Conservation (phyloP, 2,329 filamentous ascomycete species). For the Fusarium chlamydosporum region DNA sequence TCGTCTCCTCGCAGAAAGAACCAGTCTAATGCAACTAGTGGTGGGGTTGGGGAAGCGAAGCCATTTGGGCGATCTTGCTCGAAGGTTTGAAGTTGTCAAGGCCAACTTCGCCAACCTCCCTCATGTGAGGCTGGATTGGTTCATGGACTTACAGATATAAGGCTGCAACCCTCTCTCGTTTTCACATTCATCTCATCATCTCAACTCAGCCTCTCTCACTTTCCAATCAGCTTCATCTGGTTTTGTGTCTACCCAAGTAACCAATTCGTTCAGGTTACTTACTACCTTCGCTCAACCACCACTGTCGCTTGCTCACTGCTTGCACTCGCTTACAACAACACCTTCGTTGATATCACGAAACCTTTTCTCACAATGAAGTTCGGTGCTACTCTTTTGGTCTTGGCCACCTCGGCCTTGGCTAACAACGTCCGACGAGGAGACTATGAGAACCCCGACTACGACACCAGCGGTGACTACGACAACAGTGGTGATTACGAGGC, state of each 20-base stretch:
- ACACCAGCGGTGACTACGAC: neutral
- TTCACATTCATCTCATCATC: conserved; percentile 33
- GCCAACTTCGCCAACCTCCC: conserved; percentile 31
- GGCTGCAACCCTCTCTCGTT: conserved; percentile 30
- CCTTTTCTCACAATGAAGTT: conserved; percentile 48
- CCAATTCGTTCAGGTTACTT: conserved; percentile 54
- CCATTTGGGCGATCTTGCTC: conserved; percentile 33
- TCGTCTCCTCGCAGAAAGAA: conserved; percentile 39
- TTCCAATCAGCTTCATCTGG: conserved; percentile 26
- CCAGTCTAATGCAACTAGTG: conserved; percentile 44
- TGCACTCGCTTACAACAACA: conserved; percentile 38
- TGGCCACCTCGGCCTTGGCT: conserved; percentile 49
- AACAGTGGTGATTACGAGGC: conserved; percentile 18
- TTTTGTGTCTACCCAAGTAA: conserved; percentile 42
- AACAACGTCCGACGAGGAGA: conserved; percentile 42
- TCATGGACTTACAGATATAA: conserved; percentile 46
- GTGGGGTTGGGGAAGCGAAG: conserved; percentile 43
- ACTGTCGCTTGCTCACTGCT: conserved; percentile 41
- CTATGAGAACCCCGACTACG: conserved; percentile 25
- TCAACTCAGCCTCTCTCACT: conserved; percentile 33
- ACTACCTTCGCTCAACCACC: conserved; percentile 46
- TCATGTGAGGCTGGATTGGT: conserved; percentile 16
- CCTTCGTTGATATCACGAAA: conserved; percentile 37
- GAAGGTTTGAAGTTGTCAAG: conserved; percentile 43
- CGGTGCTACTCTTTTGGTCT: conserved; percentile 44